These are phyloP conservation scores for Aspergillus baeticus DNA, from an alignment of 495 filamentous ascomycete genomes.

Conservation along the genomic window DNA sequence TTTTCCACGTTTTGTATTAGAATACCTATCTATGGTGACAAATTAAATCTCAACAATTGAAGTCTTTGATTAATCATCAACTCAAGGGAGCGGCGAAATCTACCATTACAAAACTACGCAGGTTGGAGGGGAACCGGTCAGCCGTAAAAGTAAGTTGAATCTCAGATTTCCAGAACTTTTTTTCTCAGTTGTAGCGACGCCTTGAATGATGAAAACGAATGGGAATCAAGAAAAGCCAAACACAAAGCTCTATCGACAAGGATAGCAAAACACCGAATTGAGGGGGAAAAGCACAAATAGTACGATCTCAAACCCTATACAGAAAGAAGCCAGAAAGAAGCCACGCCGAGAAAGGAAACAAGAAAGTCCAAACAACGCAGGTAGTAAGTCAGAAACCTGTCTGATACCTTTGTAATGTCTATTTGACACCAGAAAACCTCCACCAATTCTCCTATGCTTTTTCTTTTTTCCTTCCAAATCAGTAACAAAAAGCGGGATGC, in stretches of 20 bases:
- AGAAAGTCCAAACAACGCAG: background rate
- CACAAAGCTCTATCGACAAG: background rate
- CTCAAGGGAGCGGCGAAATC: too few species aligned
- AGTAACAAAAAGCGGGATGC: background rate
- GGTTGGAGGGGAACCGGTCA: background rate
- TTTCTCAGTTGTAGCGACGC: constrained; percentile 6
- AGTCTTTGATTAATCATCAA: background rate
- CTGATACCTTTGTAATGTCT: constrained; percentile 30
- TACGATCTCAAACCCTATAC: constrained; percentile 1
- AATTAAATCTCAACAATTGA: background rate
- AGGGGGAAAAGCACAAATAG: constrained; percentile 12
- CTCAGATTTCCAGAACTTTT: constrained; percentile 16
- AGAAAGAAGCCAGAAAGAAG: background rate
- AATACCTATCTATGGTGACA: constrained; percentile 8
- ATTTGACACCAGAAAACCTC: constrained; percentile 30
- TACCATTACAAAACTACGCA: background rate
- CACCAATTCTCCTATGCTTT: constrained; percentile 1
- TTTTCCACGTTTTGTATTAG: constrained; percentile 16
- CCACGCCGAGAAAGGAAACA: constrained; percentile 1
- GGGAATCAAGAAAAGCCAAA: constrained; percentile 19
- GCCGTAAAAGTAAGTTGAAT: background rate
- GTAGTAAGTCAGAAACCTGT: constrained; percentile 7
- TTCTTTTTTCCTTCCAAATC: background rate
- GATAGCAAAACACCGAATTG: constrained; percentile 4
- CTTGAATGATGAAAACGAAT: background rate